These are phyloP conservation scores for Globisporangium spiculum DNA, from an alignment of 352 stramenopile genomes.

Conservation along the genomic window DNA sequence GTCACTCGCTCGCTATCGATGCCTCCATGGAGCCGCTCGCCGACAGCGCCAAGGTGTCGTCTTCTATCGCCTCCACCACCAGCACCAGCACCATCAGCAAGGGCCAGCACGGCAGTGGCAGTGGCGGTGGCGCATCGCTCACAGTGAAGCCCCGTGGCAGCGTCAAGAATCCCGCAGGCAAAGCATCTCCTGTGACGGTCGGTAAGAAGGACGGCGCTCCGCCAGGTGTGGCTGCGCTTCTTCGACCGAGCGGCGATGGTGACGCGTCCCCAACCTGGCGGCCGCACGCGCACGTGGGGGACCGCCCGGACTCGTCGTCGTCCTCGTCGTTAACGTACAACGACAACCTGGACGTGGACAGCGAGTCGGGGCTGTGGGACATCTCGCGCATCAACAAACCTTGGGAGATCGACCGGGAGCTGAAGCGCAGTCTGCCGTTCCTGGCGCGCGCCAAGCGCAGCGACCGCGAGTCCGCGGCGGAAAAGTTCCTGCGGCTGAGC, in stretches of 20 bases:
- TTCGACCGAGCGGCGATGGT: background rate
- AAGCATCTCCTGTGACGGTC: background rate
- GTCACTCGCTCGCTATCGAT: background rate
- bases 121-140: no score
- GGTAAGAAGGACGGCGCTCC: background rate
- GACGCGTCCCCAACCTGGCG: background rate
- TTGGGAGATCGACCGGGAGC: slow-evolving; percentile 70
- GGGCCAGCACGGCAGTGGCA: background rate
- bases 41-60: background rate
- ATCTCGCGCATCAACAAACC: slow-evolving; percentile 71
- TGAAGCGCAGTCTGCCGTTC: slow-evolving; percentile 49
- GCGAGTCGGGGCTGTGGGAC: slow-evolving; percentile 37
- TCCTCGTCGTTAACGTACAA: background rate
- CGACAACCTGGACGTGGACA: background rate
- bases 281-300: background rate
- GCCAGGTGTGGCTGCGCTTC: no score
- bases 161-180: background rate
- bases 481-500: slow-evolving; percentile 66
- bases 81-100: background rate
- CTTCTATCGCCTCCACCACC: background rate
- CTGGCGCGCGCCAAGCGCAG: slow-evolving; percentile 51
- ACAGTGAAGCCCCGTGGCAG: background rate
- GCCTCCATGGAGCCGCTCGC: slow-evolving; percentile 4
- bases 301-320: background rate
- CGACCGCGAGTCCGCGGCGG: slow-evolving; percentile 41